Base-by-base conservation (phyloP, 2,329 filamentous ascomycete species). In the Fusarium fujikuroi region DNA sequence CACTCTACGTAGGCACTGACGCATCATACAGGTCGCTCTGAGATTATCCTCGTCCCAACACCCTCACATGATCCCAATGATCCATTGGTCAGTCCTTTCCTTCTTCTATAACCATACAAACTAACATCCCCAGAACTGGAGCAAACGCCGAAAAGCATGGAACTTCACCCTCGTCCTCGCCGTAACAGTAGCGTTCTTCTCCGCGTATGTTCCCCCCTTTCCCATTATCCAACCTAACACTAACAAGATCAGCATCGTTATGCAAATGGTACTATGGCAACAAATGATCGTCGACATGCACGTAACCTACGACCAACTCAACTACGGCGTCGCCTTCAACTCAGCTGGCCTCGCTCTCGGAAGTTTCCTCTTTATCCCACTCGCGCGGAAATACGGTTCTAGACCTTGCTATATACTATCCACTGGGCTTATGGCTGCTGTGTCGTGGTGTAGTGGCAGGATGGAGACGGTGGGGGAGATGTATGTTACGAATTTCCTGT, bases 311-410 rank as follows among this genome's bases (percentile, higher is more conserved):
- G 62, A 66, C n/a, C 70, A 78, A 3, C 71, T 79, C 6, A 80
- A 75, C 57, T 64, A 69, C 15, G 73, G 69, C 12, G 69, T 76
- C 8, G 77, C 80, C 9, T 69, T 70, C 25, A 77, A 79, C 50
- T 66, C 74, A 3, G 77, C 75, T 1, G 80, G 80, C 3, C 73
- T 81, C 4, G 79, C 79, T 7, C 58, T 79, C 3, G 78, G 78
- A 9, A 78, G 80, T 49, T 67, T 80, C 4, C 57, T 81, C 37
- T 78, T 81, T 53, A 75, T 82, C 21, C 80, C 80, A 0, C 72
- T 82, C 11, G 73, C 79, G 1, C 73, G 76, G 47, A 81, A 80
- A 30, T 81, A 80, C 46, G 81, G 80, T 7, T 73, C 79, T 1
- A 65, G 80, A 0, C 69, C 75, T 1, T 66, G 75, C 4, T 82